phyloP scores from a whole-genome alignment of 1,284 basidiomycete species.

The Cutaneotrichosporon cyanovorans region DNA sequence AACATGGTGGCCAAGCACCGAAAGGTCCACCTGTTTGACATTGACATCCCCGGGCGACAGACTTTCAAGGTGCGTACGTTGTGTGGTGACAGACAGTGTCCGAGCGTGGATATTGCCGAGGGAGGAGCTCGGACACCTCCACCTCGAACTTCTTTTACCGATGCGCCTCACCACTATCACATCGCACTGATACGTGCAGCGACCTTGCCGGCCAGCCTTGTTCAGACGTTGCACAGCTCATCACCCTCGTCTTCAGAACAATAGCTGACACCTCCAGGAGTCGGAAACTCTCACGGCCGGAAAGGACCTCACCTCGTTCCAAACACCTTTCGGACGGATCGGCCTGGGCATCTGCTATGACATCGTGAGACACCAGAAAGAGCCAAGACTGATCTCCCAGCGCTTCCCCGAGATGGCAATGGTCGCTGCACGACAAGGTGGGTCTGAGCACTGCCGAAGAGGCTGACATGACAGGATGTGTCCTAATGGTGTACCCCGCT shows the following conservation, averaged over 20 bases:
- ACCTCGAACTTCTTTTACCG: too few relatives aligned
- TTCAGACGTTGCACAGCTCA: too few relatives aligned
- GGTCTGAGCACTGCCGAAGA: slow-evolving; percentile 8
- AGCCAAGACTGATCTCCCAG: slow-evolving; percentile 13
- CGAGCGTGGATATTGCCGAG: too few relatives aligned
- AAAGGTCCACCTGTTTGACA: slow-evolving; percentile 96
- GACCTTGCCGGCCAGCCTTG: too few relatives aligned
- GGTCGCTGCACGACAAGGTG: slow-evolving; percentile 80
- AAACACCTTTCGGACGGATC: slow-evolving; percentile 58
- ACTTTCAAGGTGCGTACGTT: slow-evolving; percentile 69
- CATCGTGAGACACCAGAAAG: slow-evolving; percentile 33
- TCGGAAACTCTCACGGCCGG: slow-evolving; percentile 87
- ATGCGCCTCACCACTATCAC: too few relatives aligned
- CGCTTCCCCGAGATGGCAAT: slow-evolving; percentile 93
- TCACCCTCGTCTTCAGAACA: too few relatives aligned
- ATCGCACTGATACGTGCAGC: too few relatives aligned
- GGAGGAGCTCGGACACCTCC: too few relatives aligned
- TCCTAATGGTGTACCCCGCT: slow-evolving; percentile 79
- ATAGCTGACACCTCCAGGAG: slow-evolving; percentile 58
- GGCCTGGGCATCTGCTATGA: slow-evolving; percentile 50
- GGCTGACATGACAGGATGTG: slow-evolving; percentile 56
- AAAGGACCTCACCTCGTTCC: slow-evolving; percentile 67
- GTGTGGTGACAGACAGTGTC: too few relatives aligned
- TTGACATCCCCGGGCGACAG: slow-evolving; percentile 94
- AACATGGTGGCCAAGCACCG: slow-evolving; percentile 80